phyloP scores from a whole-genome alignment of 345 rosid genomes.

The Gossypium longicalyx region DNA sequence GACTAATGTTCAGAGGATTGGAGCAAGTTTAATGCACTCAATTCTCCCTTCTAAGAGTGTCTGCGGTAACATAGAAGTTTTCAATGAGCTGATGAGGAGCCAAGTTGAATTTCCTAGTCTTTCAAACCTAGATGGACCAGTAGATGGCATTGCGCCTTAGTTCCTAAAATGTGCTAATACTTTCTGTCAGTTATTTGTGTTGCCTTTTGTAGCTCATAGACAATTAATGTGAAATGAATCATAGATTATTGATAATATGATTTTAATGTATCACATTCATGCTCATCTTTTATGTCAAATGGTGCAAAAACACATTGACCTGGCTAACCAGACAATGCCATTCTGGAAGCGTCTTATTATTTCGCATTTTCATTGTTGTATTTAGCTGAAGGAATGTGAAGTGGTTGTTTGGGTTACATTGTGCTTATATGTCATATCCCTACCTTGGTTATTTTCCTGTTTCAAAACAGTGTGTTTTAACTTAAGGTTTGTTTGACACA shows the following conservation, averaged over 20 bases:
- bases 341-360: background rate
- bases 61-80: constrained; percentile 31
- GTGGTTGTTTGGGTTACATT: background rate
- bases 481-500: background rate
- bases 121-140: constrained; percentile 22
- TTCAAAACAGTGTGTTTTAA: background rate
- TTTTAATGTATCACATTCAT: constrained; percentile 1
- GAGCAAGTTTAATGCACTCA: constrained; percentile 42
- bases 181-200: background rate
- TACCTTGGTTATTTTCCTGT: background rate
- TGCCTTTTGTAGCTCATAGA: constrained; percentile 4
- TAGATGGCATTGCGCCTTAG: constrained; percentile 1
- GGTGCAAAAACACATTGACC: background rate
- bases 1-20: constrained; percentile 59
- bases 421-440: background rate
- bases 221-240: constrained; percentile 9
- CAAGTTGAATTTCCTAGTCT: constrained; percentile 22
- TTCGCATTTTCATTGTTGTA: background rate
- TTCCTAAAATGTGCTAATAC: background rate
- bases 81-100: constrained; percentile 29
- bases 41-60: constrained; percentile 25
- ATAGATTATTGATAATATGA: constrained; percentile 9
- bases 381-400: background rate
- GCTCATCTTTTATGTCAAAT: constrained; percentile 15
- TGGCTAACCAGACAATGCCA: constrained; percentile 1